A percentile compares a stretch with the other conserved stretches of the same genome.
These are phyloP conservation scores for Thermothelomyces thermophilus DNA, from an alignment of 2,329 filamentous ascomycete genomes.

Conservation along the genomic window DNA sequence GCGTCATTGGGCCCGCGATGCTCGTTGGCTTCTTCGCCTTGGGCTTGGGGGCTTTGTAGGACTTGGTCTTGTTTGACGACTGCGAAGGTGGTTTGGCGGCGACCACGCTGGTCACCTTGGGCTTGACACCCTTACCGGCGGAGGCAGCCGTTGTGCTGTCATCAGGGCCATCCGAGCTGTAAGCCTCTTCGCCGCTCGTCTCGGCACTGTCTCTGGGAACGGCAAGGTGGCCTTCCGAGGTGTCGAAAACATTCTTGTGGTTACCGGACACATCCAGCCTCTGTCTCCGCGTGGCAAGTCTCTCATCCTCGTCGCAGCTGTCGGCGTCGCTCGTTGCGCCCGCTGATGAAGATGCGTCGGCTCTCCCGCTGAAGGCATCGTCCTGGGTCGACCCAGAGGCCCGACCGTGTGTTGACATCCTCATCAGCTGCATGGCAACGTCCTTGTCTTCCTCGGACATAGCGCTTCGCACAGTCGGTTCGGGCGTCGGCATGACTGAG, in stretches of 20 bases:
- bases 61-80: conserved; percentile 37
- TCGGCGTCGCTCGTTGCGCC: conserved; percentile 77
- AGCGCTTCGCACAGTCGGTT: conserved; percentile 93
- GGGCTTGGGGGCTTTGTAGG: conserved; percentile 34
- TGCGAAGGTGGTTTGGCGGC: conserved; percentile 37
- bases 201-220: conserved; percentile 35
- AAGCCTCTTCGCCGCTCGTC: conserved; percentile 54
- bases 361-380: conserved; percentile 85
- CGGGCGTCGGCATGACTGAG: conserved; percentile 73
- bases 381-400: conserved; percentile 91
- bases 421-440: conserved; percentile 94
- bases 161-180: conserved; percentile 41
- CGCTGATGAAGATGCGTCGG: conserved; percentile 77
- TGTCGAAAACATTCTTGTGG: conserved; percentile 44
- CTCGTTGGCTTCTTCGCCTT: conserved; percentile 49
- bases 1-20: conserved; percentile 49
- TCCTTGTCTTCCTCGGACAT: conserved; percentile 93
- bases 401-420: conserved; percentile 84
- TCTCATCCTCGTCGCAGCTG: conserved; percentile 58
- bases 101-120: conserved; percentile 29
- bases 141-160: conserved; percentile 34
- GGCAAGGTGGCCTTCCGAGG: conserved; percentile 47
- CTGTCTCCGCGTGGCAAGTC: conserved; percentile 52
- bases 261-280: conserved; percentile 42
- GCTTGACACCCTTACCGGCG: conserved; percentile 36